Conservation (phyloP, 352 stramenopile species). For the Globisporangium irregulare region DNA sequence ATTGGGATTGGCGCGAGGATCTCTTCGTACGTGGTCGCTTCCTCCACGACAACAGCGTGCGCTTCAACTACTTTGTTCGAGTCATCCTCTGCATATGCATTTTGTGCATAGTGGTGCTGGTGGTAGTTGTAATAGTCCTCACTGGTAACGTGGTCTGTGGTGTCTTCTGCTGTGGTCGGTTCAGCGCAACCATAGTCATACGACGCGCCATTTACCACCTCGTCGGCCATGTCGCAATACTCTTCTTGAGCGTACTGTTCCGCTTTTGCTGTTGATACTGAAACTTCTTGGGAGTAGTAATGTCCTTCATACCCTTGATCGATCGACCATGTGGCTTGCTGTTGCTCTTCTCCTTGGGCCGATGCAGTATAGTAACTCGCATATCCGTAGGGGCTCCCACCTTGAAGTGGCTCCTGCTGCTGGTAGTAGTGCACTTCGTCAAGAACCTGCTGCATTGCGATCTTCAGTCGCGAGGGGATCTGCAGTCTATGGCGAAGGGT, state of each 20-base stretch:
- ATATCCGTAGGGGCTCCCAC: conserved; percentile 16
- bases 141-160: neutral
- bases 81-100: neutral
- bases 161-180: neutral
- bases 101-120: neutral
- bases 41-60: conserved; percentile 37
- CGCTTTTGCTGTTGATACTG: neutral
- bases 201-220: neutral
- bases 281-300: conserved; percentile 10
- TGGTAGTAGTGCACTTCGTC: conserved; percentile 26
- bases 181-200: neutral
- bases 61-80: conserved; percentile 31
- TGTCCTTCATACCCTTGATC: neutral
- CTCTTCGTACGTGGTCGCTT: conserved; percentile 17
- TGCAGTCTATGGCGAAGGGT: conserved; percentile 30
- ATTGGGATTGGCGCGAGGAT: conserved; percentile 1
- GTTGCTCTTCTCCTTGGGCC: neutral
- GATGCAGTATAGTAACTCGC: conserved; percentile 2
- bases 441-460: conserved; percentile 61
- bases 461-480: conserved; percentile 53
- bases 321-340: neutral
- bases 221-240: neutral
- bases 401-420: neutral
- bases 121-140: conserved; percentile 10
- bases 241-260: conserved; percentile 9